Conservation (phyloP, 2,329 filamentous ascomycete genomes). For the Colletotrichum salicis region DNA sequence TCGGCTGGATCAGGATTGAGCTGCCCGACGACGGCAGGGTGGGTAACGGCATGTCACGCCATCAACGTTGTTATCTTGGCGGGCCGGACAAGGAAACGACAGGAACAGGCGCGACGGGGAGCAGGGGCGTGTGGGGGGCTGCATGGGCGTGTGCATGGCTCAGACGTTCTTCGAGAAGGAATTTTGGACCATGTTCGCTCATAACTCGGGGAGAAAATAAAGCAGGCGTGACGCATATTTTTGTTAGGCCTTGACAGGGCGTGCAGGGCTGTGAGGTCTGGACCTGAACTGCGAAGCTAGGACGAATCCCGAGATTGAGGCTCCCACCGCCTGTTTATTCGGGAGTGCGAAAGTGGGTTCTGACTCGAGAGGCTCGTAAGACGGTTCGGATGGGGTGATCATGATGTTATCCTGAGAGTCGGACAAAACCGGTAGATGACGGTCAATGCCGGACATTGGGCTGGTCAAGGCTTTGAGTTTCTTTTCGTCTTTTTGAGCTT, state of each 20-base stretch:
- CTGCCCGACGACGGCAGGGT: background rate
- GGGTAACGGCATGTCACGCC: slow-evolving; percentile 21
- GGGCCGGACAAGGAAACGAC: slow-evolving; percentile 6
- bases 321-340: slow-evolving; percentile 17
- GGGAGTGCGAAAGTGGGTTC: slow-evolving; percentile 18
- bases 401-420: slow-evolving; percentile 24
- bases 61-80: slow-evolving; percentile 20
- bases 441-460: slow-evolving; percentile 5
- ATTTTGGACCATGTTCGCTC: slow-evolving; percentile 7
- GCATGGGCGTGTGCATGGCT: background rate
- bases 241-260: background rate
- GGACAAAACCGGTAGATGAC: slow-evolving; percentile 21
- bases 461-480: background rate
- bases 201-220: slow-evolving; percentile 23
- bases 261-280: background rate
- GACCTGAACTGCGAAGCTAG: slow-evolving; percentile 2
- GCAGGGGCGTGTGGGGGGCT: slow-evolving; percentile 9
- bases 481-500: background rate
- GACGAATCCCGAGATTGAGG: slow-evolving; percentile 28
- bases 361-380: slow-evolving; percentile 33
- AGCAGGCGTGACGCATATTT: background rate
- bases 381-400: slow-evolving; percentile 27
- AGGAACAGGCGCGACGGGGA: background rate
- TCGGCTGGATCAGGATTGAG: slow-evolving; percentile 4
- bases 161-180: slow-evolving; percentile 1